Percentiles rank a stretch among this genome's conserved stretches.
phyloP scores from a whole-genome alignment of 176 grass and related monocot genomes.

The Aegilops bicornis region DNA sequence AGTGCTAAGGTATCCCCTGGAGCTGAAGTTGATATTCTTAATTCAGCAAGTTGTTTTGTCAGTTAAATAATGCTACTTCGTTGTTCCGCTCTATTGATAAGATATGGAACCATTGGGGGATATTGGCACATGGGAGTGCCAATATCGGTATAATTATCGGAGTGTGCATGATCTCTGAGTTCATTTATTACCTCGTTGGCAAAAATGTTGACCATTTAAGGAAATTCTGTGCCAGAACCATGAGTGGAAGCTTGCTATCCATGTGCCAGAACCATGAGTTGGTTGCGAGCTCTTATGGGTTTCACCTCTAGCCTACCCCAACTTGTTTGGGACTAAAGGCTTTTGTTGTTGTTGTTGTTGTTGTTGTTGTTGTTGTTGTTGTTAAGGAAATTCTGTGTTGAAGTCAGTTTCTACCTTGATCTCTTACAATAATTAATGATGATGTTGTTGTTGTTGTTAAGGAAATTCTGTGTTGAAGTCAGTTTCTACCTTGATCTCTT shows the following conservation, averaged over 20 bases:
- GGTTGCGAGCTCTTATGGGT: too few species aligned
- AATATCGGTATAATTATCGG: background rate
- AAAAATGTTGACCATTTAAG: background rate
- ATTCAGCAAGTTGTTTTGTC: background rate
- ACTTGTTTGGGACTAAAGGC: too few species aligned
- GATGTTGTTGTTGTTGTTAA: too few species aligned
- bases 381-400: too few species aligned
- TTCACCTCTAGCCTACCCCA: too few species aligned
- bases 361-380: too few species aligned
- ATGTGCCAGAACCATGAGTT: too few species aligned
- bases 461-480: too few species aligned
- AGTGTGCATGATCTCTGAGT: background rate
- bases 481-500: too few species aligned
- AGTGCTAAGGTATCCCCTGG: conserved; percentile 73
- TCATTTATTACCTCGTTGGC: background rate
- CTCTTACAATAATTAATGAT: conserved; percentile 6
- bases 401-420: background rate
- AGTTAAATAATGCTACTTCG: background rate
- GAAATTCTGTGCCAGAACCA: background rate
- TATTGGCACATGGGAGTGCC: background rate
- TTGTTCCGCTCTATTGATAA: conserved; percentile 27
- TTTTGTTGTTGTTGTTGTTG: too few species aligned
- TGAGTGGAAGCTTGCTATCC: too few species aligned
- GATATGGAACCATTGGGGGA: background rate
- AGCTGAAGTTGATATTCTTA: conserved; percentile 2